Percentiles rank a stretch among this genome's conserved stretches.
These are phyloP conservation scores for Metschnikowia sp. DNA, from an alignment of 805 yeast genomes.

Conservation along the genomic window DNA sequence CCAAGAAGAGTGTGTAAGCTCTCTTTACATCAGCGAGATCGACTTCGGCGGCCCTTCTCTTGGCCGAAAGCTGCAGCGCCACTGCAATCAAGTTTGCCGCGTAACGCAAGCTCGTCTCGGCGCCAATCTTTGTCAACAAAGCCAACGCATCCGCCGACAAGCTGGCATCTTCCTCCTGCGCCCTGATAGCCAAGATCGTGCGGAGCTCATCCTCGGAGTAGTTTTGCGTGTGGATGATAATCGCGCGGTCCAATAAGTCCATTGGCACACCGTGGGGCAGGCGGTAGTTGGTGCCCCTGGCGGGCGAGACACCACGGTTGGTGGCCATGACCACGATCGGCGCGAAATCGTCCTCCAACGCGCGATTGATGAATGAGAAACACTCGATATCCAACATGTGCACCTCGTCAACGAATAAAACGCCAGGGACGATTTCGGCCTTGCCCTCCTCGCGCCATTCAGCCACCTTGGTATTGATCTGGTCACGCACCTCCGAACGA, in stretches of 20 bases:
- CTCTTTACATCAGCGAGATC: conserved; percentile 84
- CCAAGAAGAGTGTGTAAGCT: conserved; percentile 82
- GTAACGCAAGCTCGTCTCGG: conserved; percentile 87
- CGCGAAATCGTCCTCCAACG: conserved; percentile 92
- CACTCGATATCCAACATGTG: conserved; percentile 98
- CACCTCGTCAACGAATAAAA: conserved; percentile 93
- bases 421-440: conserved; percentile 97
- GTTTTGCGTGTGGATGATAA: conserved; percentile 81
- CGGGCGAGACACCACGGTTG: conserved; percentile 89
- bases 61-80: conserved; percentile 78
- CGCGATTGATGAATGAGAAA: conserved; percentile 91
- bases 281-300: conserved; percentile 89
- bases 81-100: conserved; percentile 90
- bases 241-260: conserved; percentile 89
- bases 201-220: conserved; percentile 82
- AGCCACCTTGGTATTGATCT: conserved; percentile 93
- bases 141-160: conserved; percentile 79
- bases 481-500: conserved; percentile 91
- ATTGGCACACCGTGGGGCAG: conserved; percentile 98
- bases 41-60: conserved; percentile 68
- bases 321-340: conserved; percentile 98
- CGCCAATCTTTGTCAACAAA: conserved; percentile 82
- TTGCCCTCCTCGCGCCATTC: conserved; percentile 99
- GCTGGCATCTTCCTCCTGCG: conserved; percentile 92
- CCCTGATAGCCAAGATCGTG: conserved; percentile 82